Evolutionary conservation across 2,329 filamentous ascomycete species (phyloP).

Genomic region (Colletotrichum orchidophilum): DNA sequence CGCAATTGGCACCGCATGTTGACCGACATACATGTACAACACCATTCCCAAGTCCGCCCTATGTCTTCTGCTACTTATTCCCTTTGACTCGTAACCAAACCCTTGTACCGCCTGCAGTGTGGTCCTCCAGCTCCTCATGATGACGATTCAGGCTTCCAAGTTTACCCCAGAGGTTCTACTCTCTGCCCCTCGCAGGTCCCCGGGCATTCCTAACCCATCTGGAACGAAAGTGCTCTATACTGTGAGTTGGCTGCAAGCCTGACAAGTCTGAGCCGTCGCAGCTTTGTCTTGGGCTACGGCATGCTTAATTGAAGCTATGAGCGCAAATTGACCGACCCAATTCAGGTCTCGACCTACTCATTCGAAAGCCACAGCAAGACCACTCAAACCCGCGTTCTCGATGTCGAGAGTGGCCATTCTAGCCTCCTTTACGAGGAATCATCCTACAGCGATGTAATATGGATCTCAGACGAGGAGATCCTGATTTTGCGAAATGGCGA

Average conservation of each 20-base stretch:
- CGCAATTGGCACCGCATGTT: background rate
- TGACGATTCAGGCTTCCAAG: constrained; percentile 76
- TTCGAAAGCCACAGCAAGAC: constrained; percentile 78
- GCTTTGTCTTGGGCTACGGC: background rate
- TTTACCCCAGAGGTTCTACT: constrained; percentile 83
- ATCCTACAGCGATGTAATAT: constrained; percentile 75
- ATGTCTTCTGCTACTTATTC: background rate
- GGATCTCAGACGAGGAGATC: constrained; percentile 76
- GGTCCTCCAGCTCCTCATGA: constrained; percentile 44
- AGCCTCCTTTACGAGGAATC: constrained; percentile 72
- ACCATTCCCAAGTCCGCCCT: background rate
- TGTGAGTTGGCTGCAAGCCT: constrained; percentile 45
- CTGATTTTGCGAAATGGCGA: constrained; percentile 62
- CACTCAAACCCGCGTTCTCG: constrained; percentile 75
- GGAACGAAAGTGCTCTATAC: constrained; percentile 73
- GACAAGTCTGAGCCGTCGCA: background rate
- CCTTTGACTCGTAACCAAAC: background rate
- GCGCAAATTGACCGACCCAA: constrained; percentile 9
- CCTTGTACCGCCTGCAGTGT: background rate
- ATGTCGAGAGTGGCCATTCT: constrained; percentile 73
- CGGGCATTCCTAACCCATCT: constrained; percentile 74
- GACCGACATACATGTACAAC: constrained; percentile 20
- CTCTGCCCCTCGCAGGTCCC: constrained; percentile 76
- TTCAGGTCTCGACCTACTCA: constrained; percentile 76
- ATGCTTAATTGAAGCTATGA: background rate